Percentiles rank a stretch among this genome's conserved stretches.
phyloP scores from a whole-genome alignment of 1,139 yeast genomes.

The Debaryomycetaceae sp. region DNA sequence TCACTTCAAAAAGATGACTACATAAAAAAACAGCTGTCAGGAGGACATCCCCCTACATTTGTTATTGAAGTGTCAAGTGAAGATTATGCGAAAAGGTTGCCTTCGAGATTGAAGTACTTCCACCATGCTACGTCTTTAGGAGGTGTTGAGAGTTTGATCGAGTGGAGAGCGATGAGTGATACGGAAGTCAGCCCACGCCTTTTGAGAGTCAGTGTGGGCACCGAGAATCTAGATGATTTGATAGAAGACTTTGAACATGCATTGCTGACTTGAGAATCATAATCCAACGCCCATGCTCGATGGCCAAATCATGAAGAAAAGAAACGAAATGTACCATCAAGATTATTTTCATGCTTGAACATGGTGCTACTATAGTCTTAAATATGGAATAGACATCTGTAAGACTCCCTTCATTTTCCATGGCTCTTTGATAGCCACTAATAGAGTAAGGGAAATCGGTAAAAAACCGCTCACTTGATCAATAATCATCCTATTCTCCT shows the following conservation, averaged over 20 bases:
- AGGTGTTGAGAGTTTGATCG: constrained; percentile 88
- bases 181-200: constrained; percentile 49
- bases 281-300: too few species aligned
- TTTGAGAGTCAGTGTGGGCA: constrained; percentile 74
- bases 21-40: constrained; percentile 60
- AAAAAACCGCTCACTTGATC: too few species aligned
- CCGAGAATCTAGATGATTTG: constrained; percentile 70
- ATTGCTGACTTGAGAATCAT: constrained; percentile 4
- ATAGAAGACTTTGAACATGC: constrained; percentile 54
- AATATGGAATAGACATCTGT: too few species aligned
- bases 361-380: too few species aligned
- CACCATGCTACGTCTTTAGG: constrained; percentile 92
- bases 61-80: constrained; percentile 52
- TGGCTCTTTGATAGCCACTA: too few species aligned
- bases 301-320: too few species aligned
- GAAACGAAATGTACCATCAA: too few species aligned
- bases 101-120: constrained; percentile 65
- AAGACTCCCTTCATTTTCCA: too few species aligned
- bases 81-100: constrained; percentile 60
- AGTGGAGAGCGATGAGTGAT: constrained; percentile 85
- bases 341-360: too few species aligned
- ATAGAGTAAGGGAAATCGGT: too few species aligned
- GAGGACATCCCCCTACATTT: constrained; percentile 75
- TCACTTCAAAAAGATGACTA: constrained; percentile 67
- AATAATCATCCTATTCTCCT: too few species aligned